Conservation (phyloP, 2,329 filamentous ascomycete genomes). For the Phoma sp. region DNA sequence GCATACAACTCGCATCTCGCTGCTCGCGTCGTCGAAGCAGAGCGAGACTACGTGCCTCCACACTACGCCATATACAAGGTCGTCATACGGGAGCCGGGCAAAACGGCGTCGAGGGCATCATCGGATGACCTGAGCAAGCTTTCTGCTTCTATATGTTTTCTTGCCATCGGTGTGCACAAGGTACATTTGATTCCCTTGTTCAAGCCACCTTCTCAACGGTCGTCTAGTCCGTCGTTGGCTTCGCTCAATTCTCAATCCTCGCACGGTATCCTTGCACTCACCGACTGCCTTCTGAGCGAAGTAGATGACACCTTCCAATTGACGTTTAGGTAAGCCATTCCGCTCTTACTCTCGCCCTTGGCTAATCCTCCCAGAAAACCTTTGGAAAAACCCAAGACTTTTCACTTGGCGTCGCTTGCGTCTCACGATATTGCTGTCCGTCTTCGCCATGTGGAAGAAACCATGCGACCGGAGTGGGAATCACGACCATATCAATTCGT, state of each 20-base stretch:
- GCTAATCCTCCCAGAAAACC: slow-evolving; percentile 55
- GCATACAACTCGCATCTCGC: slow-evolving; percentile 68
- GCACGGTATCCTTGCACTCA: slow-evolving; percentile 70
- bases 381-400: slow-evolving; percentile 60
- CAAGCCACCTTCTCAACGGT: slow-evolving; percentile 62
- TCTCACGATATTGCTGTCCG: slow-evolving; percentile 70
- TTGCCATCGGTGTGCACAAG: slow-evolving; percentile 73
- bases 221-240: slow-evolving; percentile 62
- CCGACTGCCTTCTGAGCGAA: slow-evolving; percentile 65
- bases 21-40: slow-evolving; percentile 67
- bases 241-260: slow-evolving; percentile 61
- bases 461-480: slow-evolving; percentile 70
- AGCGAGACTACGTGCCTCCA: slow-evolving; percentile 72
- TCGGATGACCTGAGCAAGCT: slow-evolving; percentile 72
- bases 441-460: slow-evolving; percentile 67
- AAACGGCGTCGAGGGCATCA: slow-evolving; percentile 64
- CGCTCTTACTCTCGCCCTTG: not conserved
- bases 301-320: slow-evolving; percentile 72
- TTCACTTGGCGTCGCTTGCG: slow-evolving; percentile 70
- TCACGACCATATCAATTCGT: slow-evolving; percentile 68
- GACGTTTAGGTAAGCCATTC: slow-evolving; percentile 61
- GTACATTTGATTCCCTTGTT: slow-evolving; percentile 72
- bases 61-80: slow-evolving; percentile 74
- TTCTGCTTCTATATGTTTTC: slow-evolving; percentile 70
- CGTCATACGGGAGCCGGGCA: slow-evolving; percentile 67